A percentile compares a stretch with the other conserved stretches of the same genome.
These are phyloP conservation scores for Calonectria naviculata DNA, from an alignment of 2,329 filamentous ascomycete species.

Conservation along the genomic window DNA sequence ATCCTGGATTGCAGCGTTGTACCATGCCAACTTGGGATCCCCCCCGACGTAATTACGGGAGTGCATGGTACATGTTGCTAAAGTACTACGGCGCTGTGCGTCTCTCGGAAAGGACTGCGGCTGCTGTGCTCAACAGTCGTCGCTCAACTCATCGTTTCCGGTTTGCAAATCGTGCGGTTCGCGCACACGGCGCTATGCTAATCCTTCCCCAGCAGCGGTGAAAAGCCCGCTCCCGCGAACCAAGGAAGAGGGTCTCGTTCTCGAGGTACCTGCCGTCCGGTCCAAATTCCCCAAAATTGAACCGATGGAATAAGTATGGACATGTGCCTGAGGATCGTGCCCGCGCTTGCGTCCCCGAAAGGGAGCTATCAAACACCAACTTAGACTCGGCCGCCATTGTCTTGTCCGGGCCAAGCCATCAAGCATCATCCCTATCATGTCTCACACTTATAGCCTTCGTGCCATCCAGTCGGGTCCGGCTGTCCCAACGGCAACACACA, in stretches of 20 bases:
- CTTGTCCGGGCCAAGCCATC: neutral
- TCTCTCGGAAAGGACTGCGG: neutral
- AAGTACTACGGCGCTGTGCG: neutral
- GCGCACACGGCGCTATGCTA: neutral
- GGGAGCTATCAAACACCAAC: neutral
- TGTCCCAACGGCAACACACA: neutral
- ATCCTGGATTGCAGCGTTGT: conserved; percentile 8
- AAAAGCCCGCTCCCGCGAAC: neutral
- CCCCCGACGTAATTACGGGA: conserved; percentile 7
- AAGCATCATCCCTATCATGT: neutral
- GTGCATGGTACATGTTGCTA: neutral
- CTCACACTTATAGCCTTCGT: conserved; percentile 2
- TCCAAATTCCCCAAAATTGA: neutral
- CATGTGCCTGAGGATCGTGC: neutral
- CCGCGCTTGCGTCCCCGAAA: neutral
- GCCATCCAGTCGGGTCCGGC: conserved; percentile 21
- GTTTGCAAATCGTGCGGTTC: neutral
- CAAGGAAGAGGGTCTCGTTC: neutral
- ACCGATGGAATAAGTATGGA: neutral
- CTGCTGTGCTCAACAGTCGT: neutral
- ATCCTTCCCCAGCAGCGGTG: neutral
- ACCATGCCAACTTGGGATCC: conserved; percentile 16
- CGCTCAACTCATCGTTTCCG: neutral
- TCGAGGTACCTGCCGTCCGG: neutral
- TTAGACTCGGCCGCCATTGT: neutral